Evolutionary conservation across 495 filamentous ascomycete species (phyloP), one percentile per base, ranked within the genome.

Genomic region (Glutinoglossum americanum): DNA sequence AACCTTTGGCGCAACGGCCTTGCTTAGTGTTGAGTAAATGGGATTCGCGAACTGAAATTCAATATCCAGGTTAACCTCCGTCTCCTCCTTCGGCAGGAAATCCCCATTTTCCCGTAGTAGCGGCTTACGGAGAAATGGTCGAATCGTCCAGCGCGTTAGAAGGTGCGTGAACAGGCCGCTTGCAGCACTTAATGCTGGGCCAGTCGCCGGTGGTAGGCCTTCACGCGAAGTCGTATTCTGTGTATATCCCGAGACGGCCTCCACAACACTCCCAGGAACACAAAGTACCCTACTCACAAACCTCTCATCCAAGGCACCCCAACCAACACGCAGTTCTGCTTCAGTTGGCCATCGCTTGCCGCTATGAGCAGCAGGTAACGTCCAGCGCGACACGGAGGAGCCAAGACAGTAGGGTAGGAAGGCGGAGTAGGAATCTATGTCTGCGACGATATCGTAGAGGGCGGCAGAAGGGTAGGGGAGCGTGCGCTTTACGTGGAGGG

Each of bases 391-490:
- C 1, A 95, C 84, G 32, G 68, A 74, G 1, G 83, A 86, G 7
- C 72, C 70, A 13, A 74, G 72, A 69, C 88, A 88, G 78, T 92
- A 93, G 9, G 90, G 90, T 32, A 95, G 78, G 79, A 93, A 97
- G 61, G 70, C 63, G 45, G 70, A 69, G 80, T 96, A 98, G 62
- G 76, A 77, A 67, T 83, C 74, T 60, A 95, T 80, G 66, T 94
- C 85, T 65, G 87, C 76, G 68, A 96, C 85, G 33, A 95, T 72
- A 58, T 71, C 71, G 81, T 87, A 96, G 62, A 98, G 78, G 0
- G 76, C 69, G 4, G 64, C 57, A 51, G 80, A 74, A 0, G 79
- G 69, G 76, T 93, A 93, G 28, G 85, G 85, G 59, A 98, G 83
- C n/a, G 75, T 82, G 60, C 85, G 84, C 47, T 76, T 73, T 21